A percentile compares a stretch with the other conserved stretches of the same genome.
Conservation (phyloP, 495 filamentous ascomycete species). For the Glarea lozoyensis region DNA sequence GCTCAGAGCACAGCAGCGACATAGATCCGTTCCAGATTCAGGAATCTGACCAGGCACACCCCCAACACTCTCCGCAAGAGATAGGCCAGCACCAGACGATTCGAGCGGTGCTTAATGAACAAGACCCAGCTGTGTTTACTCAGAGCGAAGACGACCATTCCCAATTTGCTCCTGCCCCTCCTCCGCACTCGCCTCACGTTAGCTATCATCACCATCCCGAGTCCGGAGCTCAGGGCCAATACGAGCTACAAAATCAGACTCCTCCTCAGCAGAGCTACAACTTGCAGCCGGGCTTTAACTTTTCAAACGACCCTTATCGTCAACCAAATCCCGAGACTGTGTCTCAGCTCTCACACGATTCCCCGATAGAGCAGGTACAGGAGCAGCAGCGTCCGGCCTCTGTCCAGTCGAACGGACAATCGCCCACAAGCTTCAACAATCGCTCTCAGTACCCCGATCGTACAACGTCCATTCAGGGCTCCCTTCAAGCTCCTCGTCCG, state of each 20-base stretch:
- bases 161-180: slow-evolving; percentile 11
- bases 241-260: slow-evolving; percentile 13
- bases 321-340: slow-evolving; percentile 39
- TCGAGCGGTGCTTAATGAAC: slow-evolving; percentile 12
- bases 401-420: slow-evolving; percentile 26
- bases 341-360: slow-evolving; percentile 56
- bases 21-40: slow-evolving; percentile 19
- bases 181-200: slow-evolving; percentile 12
- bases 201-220: slow-evolving; percentile 11
- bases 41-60: neutral
- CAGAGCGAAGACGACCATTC: slow-evolving; percentile 15
- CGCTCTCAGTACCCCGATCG: slow-evolving; percentile 28
- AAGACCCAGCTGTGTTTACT: neutral
- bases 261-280: slow-evolving; percentile 7
- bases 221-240: slow-evolving; percentile 10
- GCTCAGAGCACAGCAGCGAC: slow-evolving; percentile 20
- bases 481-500: slow-evolving; percentile 27
- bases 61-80: slow-evolving; percentile 5
- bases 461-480: slow-evolving; percentile 24
- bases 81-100: slow-evolving; percentile 23
- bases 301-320: slow-evolving; percentile 29
- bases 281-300: slow-evolving; percentile 22
- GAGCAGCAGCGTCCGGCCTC: slow-evolving; percentile 33
- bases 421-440: slow-evolving; percentile 28
- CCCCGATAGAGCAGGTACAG: slow-evolving; percentile 27